These are phyloP conservation scores for Pseudozyma hubeiensis DNA, from an alignment of 1,284 basidiomycete species.

Conservation along the genomic window DNA sequence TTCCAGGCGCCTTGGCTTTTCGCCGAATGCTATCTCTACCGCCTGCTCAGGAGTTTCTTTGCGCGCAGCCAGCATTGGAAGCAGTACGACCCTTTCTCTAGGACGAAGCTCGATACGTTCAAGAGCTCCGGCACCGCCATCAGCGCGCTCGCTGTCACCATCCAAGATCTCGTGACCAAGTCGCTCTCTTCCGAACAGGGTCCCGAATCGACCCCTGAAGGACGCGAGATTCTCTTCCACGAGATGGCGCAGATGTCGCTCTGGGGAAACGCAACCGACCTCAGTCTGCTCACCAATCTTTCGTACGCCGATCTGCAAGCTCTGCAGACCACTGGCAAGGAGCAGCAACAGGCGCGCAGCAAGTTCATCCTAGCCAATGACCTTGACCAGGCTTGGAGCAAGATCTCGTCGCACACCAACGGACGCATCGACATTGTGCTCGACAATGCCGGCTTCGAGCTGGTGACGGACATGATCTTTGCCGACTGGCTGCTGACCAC, in stretches of 20 bases:
- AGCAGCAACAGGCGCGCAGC: slow-evolving; percentile 56
- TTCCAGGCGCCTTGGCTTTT: slow-evolving; percentile 89
- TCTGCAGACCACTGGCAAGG: slow-evolving; percentile 81
- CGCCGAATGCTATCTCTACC: slow-evolving; percentile 87
- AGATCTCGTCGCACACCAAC: slow-evolving; percentile 75
- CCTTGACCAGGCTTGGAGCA: slow-evolving; percentile 80
- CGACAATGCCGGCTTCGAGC: slow-evolving; percentile 92
- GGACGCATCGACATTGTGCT: slow-evolving; percentile 86
- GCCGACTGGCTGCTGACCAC: slow-evolving; percentile 79
- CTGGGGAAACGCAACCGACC: slow-evolving; percentile 77
- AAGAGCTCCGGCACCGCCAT: slow-evolving; percentile 81
- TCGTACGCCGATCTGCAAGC: slow-evolving; percentile 81
- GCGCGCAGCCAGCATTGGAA: slow-evolving; percentile 79
- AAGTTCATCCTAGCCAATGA: slow-evolving; percentile 88
- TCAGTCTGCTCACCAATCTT: slow-evolving; percentile 84
- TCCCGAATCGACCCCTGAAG: slow-evolving; percentile 45
- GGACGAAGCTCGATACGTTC: slow-evolving; percentile 86
- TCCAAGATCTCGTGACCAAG: slow-evolving; percentile 55
- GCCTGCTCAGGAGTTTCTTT: slow-evolving; percentile 82
- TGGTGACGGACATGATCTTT: slow-evolving; percentile 92
- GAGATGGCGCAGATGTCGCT: slow-evolving; percentile 87
- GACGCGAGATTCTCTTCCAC: slow-evolving; percentile 75
- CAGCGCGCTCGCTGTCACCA: slow-evolving; percentile 71
- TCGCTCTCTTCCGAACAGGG: slow-evolving; percentile 37
- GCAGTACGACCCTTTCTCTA: slow-evolving; percentile 83